These are phyloP conservation scores for Rubia tinctorum DNA, from an alignment of 305 asterid genomes.

Conservation along the genomic window DNA sequence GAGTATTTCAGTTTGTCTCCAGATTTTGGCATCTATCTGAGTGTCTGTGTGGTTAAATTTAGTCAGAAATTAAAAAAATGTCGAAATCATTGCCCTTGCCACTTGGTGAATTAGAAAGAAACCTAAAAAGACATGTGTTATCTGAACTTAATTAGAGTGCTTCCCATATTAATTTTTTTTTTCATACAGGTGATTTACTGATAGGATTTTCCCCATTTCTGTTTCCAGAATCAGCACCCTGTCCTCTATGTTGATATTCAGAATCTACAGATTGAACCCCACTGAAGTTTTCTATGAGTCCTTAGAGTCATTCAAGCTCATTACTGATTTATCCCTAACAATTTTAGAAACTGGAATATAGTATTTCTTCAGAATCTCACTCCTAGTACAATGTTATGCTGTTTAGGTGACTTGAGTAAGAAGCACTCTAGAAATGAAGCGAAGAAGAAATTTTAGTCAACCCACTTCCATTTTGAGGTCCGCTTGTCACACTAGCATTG, in stretches of 20 bases:
- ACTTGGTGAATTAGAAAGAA: not conserved
- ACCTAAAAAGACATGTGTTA: not conserved
- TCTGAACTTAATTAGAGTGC: not conserved
- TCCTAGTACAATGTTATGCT: not conserved
- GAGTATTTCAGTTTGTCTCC: not conserved
- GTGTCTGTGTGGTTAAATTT: not conserved
- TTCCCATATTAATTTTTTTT: not conserved
- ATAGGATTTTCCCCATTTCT: not conserved
- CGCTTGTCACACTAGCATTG: not conserved
- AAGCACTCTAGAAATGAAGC: not conserved
- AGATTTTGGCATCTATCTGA: not conserved
- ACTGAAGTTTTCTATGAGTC: not conserved
- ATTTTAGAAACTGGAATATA: not conserved
- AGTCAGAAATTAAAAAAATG: not conserved
- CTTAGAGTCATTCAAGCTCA: not conserved
- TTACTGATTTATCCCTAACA: not conserved
- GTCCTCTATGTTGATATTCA: not conserved
- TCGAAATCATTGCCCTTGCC: not conserved
- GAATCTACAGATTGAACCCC: not conserved
- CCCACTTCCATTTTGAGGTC: not conserved
- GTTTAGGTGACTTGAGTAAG: not conserved
- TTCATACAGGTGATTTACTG: not conserved
- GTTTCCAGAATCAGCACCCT: not conserved
- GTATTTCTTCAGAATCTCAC: not conserved
- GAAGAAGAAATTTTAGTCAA: not conserved